phyloP scores from a whole-genome alignment of 768 basidiomycete genomes.

The Sporobolomyces phaffii region DNA sequence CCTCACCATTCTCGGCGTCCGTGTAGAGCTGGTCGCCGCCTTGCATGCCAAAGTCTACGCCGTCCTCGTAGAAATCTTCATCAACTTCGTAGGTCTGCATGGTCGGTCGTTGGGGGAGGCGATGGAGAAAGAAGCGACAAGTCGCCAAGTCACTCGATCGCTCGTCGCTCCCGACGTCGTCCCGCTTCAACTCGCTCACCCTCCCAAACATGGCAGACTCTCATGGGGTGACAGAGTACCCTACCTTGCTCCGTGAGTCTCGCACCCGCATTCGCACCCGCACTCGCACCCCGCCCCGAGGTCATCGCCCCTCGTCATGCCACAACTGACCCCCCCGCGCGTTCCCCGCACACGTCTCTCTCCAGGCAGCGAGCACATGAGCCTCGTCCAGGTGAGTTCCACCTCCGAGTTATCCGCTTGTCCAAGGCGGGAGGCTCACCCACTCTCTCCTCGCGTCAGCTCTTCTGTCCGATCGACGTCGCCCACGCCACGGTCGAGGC shows the following conservation, averaged over 20 bases:
- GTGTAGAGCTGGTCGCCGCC: conserved; percentile 61
- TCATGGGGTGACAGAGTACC: conserved; percentile 26
- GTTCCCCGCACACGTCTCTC: background rate
- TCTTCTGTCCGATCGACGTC: conserved; percentile 93
- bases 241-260: conserved; percentile 32
- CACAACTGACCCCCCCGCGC: background rate
- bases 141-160: too few species aligned
- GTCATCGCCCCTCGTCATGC: background rate
- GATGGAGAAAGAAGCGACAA: background rate
- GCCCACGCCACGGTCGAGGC: conserved; percentile 94
- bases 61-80: conserved; percentile 65
- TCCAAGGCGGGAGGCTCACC: too few species aligned
- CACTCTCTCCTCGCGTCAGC: conserved; percentile 51
- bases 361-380: conserved; percentile 38
- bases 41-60: conserved; percentile 56
- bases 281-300: background rate
- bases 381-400: conserved; percentile 29
- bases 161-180: too few species aligned
- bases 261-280: background rate
- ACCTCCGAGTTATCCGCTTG: too few species aligned
- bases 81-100: conserved; percentile 55
- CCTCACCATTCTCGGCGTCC: conserved; percentile 46
- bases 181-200: too few species aligned
- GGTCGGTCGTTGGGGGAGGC: background rate
- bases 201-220: background rate